Evolutionary conservation across 495 filamentous ascomycete species (phyloP).

Genomic region (Neurospora tetraspora): DNA sequence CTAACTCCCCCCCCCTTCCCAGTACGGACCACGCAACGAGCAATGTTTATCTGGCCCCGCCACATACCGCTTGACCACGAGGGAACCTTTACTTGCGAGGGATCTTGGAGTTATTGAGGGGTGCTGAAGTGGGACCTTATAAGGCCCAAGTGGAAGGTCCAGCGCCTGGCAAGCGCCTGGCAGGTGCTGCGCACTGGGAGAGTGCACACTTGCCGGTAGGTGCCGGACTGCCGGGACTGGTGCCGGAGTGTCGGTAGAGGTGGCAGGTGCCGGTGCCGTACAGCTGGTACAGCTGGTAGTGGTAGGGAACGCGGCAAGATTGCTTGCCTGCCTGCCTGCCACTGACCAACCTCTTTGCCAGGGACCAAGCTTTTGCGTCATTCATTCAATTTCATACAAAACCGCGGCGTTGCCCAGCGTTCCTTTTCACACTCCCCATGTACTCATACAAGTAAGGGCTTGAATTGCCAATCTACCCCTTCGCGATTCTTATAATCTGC

Average conservation of each 20-base stretch:
- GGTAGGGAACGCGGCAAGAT: neutral
- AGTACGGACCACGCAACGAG: neutral
- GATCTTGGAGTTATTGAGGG: neutral
- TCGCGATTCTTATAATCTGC: neutral
- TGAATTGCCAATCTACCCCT: neutral
- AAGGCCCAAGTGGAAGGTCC: neutral
- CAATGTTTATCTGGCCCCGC: neutral
- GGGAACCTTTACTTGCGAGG: neutral
- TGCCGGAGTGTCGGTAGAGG: too few species aligned
- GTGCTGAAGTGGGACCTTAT: neutral
- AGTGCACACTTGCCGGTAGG: neutral
- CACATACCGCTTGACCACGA: neutral
- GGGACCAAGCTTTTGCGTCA: neutral
- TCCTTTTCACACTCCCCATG: neutral
- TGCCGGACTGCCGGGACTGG: neutral
- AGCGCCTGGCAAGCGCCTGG: neutral
- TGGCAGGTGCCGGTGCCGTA: neutral
- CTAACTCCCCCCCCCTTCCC: too few species aligned
- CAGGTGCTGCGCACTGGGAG: neutral
- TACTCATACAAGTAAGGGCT: too few species aligned
- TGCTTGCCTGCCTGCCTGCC: neutral
- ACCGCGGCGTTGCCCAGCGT: neutral
- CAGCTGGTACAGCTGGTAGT: neutral
- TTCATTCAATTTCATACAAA: neutral
- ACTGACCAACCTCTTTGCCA: neutral